These are phyloP conservation scores for Nicotiana attenuata DNA, from an alignment of 257 asterid genomes.

Conservation along the genomic window DNA sequence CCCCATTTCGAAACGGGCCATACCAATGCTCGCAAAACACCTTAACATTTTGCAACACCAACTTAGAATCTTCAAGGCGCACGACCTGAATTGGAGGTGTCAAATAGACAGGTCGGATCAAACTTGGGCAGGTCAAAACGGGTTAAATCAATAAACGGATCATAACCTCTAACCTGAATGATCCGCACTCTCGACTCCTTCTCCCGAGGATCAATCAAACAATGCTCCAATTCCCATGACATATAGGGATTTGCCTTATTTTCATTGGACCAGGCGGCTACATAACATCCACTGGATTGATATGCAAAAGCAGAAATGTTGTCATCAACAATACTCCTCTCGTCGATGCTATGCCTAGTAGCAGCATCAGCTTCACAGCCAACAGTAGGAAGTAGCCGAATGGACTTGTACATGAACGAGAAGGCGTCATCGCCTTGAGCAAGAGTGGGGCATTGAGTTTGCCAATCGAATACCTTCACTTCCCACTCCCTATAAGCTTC, in stretches of 20 bases:
- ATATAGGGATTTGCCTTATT: neutral
- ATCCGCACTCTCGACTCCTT: slow-evolving; percentile 60
- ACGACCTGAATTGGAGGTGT: slow-evolving; percentile 31
- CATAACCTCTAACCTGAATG: slow-evolving; percentile 31
- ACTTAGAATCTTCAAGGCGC: slow-evolving; percentile 12
- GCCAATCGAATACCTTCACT: slow-evolving; percentile 89
- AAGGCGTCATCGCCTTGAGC: slow-evolving; percentile 28
- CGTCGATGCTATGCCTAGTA: slow-evolving; percentile 44
- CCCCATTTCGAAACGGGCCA: slow-evolving; percentile 93
- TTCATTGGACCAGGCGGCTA: slow-evolving; percentile 48
- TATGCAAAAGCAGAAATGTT: slow-evolving; percentile 46
- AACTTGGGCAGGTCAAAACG: neutral
- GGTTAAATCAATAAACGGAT: neutral
- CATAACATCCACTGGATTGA: slow-evolving; percentile 59
- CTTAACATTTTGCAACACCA: slow-evolving; percentile 35
- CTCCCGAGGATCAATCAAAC: slow-evolving; percentile 62
- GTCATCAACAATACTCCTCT: slow-evolving; percentile 25
- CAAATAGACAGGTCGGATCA: neutral
- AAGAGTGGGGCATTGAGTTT: slow-evolving; percentile 94
- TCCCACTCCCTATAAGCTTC: slow-evolving; percentile 93
- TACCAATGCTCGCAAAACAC: slow-evolving; percentile 91
- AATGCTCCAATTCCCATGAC: slow-evolving; percentile 65
- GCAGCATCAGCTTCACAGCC: slow-evolving; percentile 99
- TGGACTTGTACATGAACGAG: slow-evolving; percentile 47
- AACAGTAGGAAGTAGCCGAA: slow-evolving; percentile 78